Evolutionary conservation across 352 stramenopile genomes (phyloP), one percentile per base, ranked within the genome.

Genomic region (Elongisporangium senticosum): DNA sequence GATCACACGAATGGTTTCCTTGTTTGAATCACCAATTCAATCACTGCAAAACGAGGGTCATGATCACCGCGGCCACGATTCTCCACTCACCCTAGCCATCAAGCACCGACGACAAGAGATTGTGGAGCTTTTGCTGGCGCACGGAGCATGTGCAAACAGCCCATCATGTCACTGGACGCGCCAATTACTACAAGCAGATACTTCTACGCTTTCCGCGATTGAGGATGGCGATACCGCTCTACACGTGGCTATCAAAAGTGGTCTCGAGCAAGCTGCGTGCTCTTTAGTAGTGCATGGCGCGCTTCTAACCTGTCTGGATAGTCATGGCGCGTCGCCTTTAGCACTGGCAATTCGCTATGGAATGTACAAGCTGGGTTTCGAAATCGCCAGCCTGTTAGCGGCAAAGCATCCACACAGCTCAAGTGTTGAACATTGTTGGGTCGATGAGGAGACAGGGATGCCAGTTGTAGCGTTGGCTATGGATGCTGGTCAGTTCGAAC

Each of bases 171-270:
- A 68, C 33, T 81, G 70, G 74, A 17, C 11, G 11, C 11, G 33
- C 15, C 19, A 21, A 21, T 51, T 5, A 40, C 23, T 39, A 8
- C 37, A 20, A 15, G 10, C 11, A 17, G 33, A 43, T 43, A 2
- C 26, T 37, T 13, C 26, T 37, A 39, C n/a, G 7, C 8, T 7
- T n/a, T 26, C 5, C 23, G 47, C 17, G 7, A 58, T 77, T 22
- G 53, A 68, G 0, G 49, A 77, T 20, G 53, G 63, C 8, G 76
- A 89, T 33, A 65, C 66, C 10, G 72, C 76, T 19, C 69, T 89
- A n/a, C 79, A 87, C 24, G 61, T 87, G 22, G 70, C 72, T 17
- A 86, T 89, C 56, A 89, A 89, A 48, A 58, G 70, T 17, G 79
- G 79, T 15, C 57, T 84, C 28, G 53, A 70, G 2, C 51, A 64